A percentile compares a stretch with the other conserved stretches of the same genome.
Conservation (phyloP, 495 filamentous ascomycete genomes). For the Margaritispora aquatica region DNA sequence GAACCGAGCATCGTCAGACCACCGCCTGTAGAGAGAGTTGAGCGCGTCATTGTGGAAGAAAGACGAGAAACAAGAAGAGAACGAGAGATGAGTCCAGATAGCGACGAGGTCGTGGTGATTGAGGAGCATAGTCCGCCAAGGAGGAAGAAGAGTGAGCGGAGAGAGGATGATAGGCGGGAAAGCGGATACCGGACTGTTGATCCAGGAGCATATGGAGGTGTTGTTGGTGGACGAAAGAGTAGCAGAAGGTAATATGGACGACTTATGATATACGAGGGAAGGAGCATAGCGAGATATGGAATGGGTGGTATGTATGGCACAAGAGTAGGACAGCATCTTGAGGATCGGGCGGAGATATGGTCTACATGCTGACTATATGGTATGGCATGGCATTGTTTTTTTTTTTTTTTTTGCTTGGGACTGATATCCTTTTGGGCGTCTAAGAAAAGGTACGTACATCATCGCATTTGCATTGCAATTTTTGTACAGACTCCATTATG, state of each 20-base stretch:
- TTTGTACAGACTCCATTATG: background rate
- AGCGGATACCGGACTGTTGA: constrained; percentile 26
- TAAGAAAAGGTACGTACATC: background rate
- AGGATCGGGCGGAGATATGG: background rate
- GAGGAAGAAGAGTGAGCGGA: constrained; percentile 17
- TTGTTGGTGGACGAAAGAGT: constrained; percentile 25
- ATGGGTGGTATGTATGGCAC: background rate
- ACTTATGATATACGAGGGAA: background rate
- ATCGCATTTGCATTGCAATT: background rate
- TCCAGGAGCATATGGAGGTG: constrained; percentile 20
- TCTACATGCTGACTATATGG: background rate
- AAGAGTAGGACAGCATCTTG: background rate
- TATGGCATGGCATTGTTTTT: background rate
- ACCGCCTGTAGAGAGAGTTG: constrained; percentile 7
- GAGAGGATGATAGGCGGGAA: constrained; percentile 7
- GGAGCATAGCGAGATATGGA: background rate
- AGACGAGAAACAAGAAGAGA: constrained; percentile 3
- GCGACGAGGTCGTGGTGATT: constrained; percentile 27
- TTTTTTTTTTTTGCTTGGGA: background rate
- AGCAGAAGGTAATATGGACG: constrained; percentile 22
- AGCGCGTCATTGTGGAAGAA: constrained; percentile 24
- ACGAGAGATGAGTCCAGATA: constrained; percentile 4
- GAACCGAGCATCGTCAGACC: constrained; percentile 6
- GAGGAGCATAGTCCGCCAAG: constrained; percentile 27
- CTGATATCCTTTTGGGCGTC: background rate